Conservation (phyloP, 371 early-diverging fungal genomes). For the Choanephora cucurbitarum region DNA sequence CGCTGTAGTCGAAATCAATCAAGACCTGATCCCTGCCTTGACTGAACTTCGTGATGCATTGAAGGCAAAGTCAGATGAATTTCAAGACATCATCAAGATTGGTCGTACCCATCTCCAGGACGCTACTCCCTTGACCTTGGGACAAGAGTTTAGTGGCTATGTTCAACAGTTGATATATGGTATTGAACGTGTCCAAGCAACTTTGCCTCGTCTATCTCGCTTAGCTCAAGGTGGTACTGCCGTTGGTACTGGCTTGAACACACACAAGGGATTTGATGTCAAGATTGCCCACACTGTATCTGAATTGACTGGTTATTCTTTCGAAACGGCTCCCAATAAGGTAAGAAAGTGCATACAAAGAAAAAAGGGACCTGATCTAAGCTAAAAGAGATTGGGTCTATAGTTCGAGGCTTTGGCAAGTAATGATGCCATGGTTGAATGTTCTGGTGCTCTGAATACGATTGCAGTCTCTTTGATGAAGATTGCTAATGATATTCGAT, state of each 20-base stretch:
- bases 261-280: conserved; percentile 86
- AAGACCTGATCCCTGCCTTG: conserved; percentile 81
- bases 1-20: conserved; percentile 80
- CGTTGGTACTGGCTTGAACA: conserved; percentile 96
- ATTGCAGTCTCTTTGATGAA: conserved; percentile 95
- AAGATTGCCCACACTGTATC: conserved; percentile 84
- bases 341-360: conserved; percentile 22
- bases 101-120: conserved; percentile 95
- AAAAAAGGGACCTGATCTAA: background rate
- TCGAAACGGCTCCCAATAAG: conserved; percentile 95
- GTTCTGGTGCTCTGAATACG: conserved; percentile 89
- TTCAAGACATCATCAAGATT: conserved; percentile 91
- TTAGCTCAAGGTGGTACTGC: conserved; percentile 97
- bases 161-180: conserved; percentile 83
- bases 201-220: conserved; percentile 81
- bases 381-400: too few species aligned
- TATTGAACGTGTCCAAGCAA: conserved; percentile 79
- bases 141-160: conserved; percentile 97
- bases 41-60: conserved; percentile 74
- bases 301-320: conserved; percentile 75
- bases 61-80: conserved; percentile 72
- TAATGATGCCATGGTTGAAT: conserved; percentile 96
- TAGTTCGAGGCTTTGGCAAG: conserved; percentile 95
- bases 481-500: conserved; percentile 96
- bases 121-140: conserved; percentile 96